Conservation (phyloP, 129 eudicot genomes). For the Kitagawia praeruptora region DNA sequence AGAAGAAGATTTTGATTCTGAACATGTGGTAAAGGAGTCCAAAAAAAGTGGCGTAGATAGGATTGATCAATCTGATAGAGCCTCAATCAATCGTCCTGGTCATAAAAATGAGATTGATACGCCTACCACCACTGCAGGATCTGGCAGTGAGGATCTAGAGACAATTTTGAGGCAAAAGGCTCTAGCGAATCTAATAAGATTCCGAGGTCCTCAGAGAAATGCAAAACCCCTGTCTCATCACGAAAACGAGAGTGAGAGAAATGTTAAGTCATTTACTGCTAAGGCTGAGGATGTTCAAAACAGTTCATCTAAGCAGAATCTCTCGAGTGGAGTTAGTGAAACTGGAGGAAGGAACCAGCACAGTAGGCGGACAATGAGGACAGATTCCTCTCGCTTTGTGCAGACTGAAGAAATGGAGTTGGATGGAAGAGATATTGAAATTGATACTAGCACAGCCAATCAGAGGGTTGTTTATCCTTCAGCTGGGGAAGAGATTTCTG, state of each 20-base stretch:
- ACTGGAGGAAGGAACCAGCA: slow-evolving; percentile 15
- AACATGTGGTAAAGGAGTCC: not conserved
- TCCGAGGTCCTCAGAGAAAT: slow-evolving; percentile 30
- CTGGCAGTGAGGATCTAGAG: slow-evolving; percentile 51
- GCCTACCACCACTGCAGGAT: slow-evolving; percentile 21
- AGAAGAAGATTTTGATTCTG: slow-evolving; percentile 25
- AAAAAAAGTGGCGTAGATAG: not conserved
- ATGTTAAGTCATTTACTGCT: slow-evolving; percentile 14
- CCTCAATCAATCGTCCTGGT: not conserved
- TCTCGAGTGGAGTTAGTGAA: slow-evolving; percentile 4
- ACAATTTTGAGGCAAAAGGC: slow-evolving; percentile 70
- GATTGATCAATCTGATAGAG: slow-evolving; percentile 7
- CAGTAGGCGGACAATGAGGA: slow-evolving; percentile 31
- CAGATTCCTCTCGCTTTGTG: slow-evolving; percentile 21
- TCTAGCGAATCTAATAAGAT: slow-evolving; percentile 68
- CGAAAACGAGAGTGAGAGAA: slow-evolving; percentile 19
- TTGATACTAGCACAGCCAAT: slow-evolving; percentile 12
- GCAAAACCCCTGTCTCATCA: slow-evolving; percentile 14
- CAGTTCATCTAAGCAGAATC: slow-evolving; percentile 7
- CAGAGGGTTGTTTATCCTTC: slow-evolving; percentile 7
- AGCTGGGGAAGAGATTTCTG: not conserved
- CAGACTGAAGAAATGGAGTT: slow-evolving; percentile 21
- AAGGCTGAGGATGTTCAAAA: slow-evolving; percentile 17
- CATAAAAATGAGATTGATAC: slow-evolving; percentile 21
- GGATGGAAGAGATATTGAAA: slow-evolving; percentile 11